phyloP scores from a whole-genome alignment of 257 asterid species.

The Solanum sitiens region DNA sequence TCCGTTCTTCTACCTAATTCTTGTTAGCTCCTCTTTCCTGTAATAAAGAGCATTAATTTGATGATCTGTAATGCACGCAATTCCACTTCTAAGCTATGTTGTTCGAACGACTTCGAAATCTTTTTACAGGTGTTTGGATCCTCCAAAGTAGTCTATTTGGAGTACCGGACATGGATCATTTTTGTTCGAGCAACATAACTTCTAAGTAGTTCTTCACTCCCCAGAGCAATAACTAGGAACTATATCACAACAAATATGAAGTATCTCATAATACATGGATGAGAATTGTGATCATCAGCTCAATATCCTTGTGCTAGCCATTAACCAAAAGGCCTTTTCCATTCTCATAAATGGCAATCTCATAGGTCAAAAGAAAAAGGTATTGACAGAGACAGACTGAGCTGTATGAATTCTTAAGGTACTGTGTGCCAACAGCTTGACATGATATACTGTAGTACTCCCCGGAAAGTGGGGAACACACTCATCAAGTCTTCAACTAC shows the following conservation, averaged over 20 bases:
- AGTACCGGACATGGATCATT: not conserved
- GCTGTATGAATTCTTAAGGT: not conserved
- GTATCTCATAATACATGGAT: not conserved
- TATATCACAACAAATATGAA: not conserved
- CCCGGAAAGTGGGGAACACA: not conserved
- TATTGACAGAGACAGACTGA: not conserved
- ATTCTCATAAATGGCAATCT: not conserved
- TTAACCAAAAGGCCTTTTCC: not conserved
- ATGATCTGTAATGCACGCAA: not conserved
- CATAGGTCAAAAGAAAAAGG: not conserved
- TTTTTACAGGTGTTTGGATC: not conserved
- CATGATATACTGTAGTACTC: not conserved
- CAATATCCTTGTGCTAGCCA: not conserved
- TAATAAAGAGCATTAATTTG: not conserved
- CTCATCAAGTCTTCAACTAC: not conserved
- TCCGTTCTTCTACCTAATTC: not conserved
- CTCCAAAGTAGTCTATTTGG: not conserved
- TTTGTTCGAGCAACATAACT: not conserved
- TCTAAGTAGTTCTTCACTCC: not conserved
- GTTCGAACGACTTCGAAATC: not conserved
- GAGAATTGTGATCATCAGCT: not conserved
- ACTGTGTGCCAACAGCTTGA: not conserved
- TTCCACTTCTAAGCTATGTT: not conserved
- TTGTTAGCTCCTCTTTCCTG: not conserved
- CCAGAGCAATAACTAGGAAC: not conserved